phyloP scores from a whole-genome alignment of 2,329 filamentous ascomycete genomes.

The Botryosphaeria dothidea region DNA sequence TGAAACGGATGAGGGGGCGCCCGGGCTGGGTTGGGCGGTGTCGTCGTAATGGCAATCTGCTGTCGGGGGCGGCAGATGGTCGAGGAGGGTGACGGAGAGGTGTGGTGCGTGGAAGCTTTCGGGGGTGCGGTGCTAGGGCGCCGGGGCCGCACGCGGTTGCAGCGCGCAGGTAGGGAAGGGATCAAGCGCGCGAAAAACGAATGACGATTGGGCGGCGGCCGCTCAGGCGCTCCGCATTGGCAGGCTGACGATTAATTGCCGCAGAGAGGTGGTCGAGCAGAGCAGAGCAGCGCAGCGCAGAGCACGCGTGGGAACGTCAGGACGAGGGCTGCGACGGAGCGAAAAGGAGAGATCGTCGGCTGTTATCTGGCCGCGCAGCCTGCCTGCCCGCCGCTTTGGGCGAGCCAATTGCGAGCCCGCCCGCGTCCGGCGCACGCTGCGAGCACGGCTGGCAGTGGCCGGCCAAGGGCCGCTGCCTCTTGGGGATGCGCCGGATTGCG shows the following conservation, averaged over 20 bases:
- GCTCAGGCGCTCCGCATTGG: slow-evolving; percentile 16
- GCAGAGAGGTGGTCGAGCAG: not conserved
- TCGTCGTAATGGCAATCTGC: slow-evolving; percentile 20
- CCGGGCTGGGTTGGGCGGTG: slow-evolving; percentile 10
- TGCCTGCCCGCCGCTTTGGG: slow-evolving; percentile 15
- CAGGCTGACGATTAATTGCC: slow-evolving; percentile 15
- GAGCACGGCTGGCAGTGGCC: not conserved
- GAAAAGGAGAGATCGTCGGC: slow-evolving; percentile 17
- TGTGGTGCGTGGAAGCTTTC: slow-evolving; percentile 18
- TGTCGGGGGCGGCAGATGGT: slow-evolving; percentile 17
- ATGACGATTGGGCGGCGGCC: slow-evolving; percentile 13
- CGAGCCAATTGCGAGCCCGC: slow-evolving; percentile 12
- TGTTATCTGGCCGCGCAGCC: slow-evolving; percentile 15
- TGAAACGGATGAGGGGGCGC: slow-evolving; percentile 18
- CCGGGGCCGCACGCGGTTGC: slow-evolving; percentile 16
- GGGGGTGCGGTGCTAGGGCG: slow-evolving; percentile 17
- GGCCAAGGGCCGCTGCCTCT: not conserved
- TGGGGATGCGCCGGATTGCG: slow-evolving; percentile 4
- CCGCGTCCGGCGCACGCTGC: slow-evolving; percentile 16
- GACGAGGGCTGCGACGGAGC: not conserved
- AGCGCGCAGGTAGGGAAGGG: slow-evolving; percentile 14
- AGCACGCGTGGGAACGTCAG: not conserved
- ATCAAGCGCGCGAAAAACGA: slow-evolving; percentile 14
- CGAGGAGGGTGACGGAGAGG: slow-evolving; percentile 13
- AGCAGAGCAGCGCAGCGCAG: not conserved